Conservation (phyloP, 2,329 filamentous ascomycete species). For the Phyllosticta capitalensis region DNA sequence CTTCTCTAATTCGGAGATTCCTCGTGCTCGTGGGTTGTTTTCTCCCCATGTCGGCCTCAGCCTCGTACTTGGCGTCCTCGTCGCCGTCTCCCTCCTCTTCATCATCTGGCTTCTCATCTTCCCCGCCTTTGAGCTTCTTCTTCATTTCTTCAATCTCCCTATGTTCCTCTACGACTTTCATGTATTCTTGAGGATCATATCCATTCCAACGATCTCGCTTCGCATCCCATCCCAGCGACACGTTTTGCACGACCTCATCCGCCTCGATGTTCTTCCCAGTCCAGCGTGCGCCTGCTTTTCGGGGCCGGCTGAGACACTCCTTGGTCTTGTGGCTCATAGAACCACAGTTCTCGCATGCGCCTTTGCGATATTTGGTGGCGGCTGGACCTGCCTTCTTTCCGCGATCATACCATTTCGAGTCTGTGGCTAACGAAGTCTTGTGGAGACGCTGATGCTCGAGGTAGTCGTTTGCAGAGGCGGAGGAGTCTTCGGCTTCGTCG, state of each 20-base stretch:
- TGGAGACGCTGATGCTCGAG: conserved; percentile 91
- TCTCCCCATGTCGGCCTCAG: conserved; percentile 93
- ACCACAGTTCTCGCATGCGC: conserved; percentile 96
- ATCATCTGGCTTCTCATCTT: conserved; percentile 31
- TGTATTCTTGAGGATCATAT: conserved; percentile 85
- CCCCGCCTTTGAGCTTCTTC: conserved; percentile 31
- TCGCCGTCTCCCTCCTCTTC: conserved; percentile 40
- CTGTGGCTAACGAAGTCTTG: conserved; percentile 49
- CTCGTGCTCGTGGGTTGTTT: conserved; percentile 85
- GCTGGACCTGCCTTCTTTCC: conserved; percentile 76
- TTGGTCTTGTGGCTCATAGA: conserved; percentile 94
- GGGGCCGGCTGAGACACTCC: conserved; percentile 80
- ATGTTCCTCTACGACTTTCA: conserved; percentile 78
- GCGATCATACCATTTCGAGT: conserved; percentile 83
- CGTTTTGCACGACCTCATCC: conserved; percentile 77
- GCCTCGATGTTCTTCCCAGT: conserved; percentile 89
- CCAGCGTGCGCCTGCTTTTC: conserved; percentile 84
- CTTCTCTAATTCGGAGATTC: conserved; percentile 85
- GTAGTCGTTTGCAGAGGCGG: conserved; percentile 63
- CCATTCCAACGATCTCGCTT: conserved; percentile 98
- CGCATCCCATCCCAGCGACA: conserved; percentile 88
- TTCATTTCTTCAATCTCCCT: conserved; percentile 74
- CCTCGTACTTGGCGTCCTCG: conserved; percentile 64
- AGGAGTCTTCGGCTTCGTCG: conserved; percentile 65
- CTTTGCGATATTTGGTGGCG: conserved; percentile 94